phyloP scores from a whole-genome alignment of 805 yeast species.

The Saturnispora silvae region DNA sequence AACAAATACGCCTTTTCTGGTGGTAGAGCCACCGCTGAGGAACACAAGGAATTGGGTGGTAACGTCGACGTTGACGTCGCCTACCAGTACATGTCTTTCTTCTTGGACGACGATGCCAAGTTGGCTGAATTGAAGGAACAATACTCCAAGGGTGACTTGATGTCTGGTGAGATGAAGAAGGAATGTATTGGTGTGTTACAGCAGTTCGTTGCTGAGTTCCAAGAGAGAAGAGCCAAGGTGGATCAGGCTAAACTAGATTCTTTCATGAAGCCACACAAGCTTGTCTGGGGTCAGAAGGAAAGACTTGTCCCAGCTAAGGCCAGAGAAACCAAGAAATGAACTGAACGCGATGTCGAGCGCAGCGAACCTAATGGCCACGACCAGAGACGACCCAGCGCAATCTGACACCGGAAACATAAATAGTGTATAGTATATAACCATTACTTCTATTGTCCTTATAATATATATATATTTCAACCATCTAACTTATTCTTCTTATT shows the following conservation, averaged over 20 bases:
- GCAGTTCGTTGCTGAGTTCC: constrained; percentile 71
- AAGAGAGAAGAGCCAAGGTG: constrained; percentile 60
- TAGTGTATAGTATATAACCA: no score
- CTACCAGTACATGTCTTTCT: constrained; percentile 83
- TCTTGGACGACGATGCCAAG: constrained; percentile 79
- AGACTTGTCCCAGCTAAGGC: constrained; percentile 63
- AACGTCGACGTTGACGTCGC: constrained; percentile 94
- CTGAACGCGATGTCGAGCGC: constrained; percentile 10
- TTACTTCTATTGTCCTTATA: no score
- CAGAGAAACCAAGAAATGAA: constrained; percentile 30
- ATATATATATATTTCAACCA: no score
- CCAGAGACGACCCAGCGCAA: not conserved
- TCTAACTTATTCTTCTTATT: no score
- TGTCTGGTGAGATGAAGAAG: constrained; percentile 91
- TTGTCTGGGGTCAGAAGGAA: constrained; percentile 63
- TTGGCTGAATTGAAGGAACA: constrained; percentile 49
- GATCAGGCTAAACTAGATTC: constrained; percentile 48
- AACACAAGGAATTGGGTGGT: constrained; percentile 85
- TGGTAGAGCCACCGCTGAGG: constrained; percentile 79
- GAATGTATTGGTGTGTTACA: constrained; percentile 73
- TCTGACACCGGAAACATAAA: not conserved
- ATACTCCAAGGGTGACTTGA: constrained; percentile 69
- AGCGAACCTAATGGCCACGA: not conserved
- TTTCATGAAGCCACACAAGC: constrained; percentile 79
- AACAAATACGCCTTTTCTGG: constrained; percentile 96